Conservation (phyloP, 2,329 filamentous ascomycete genomes). For the Aspergillus tanneri region DNA sequence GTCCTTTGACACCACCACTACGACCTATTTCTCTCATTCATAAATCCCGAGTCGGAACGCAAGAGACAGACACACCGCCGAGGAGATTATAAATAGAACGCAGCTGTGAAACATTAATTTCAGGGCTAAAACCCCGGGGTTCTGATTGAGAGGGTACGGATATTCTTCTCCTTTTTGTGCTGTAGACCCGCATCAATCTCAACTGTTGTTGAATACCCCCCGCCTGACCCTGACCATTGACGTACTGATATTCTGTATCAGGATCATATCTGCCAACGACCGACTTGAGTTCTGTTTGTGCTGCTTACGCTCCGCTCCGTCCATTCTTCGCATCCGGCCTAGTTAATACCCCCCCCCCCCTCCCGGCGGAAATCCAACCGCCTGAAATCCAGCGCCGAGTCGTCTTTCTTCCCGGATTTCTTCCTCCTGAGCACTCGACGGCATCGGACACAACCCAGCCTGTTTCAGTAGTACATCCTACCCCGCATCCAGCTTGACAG, state of each 20-base stretch:
- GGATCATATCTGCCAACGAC: neutral
- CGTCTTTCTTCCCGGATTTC: neutral
- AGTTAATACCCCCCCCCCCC: neutral
- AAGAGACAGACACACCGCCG: neutral
- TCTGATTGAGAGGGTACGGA: constrained; percentile 1
- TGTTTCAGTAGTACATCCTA: constrained; percentile 1
- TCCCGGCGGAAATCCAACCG: neutral
- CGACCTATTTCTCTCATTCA: too few relatives aligned
- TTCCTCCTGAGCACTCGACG: neutral
- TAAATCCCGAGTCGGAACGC: too few relatives aligned
- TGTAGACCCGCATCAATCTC: neutral
- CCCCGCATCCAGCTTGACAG: constrained; percentile 6
- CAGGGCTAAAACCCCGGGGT: neutral
- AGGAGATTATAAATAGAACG: constrained; percentile 18
- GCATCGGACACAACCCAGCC: neutral
- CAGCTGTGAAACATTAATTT: constrained; percentile 17
- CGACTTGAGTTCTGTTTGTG: neutral
- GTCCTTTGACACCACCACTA: too few relatives aligned
- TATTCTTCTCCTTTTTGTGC: neutral
- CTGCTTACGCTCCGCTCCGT: neutral
- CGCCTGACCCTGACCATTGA: neutral
- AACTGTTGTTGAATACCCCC: neutral
- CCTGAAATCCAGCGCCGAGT: neutral
- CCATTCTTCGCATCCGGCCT: neutral
- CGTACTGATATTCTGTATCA: neutral